Conservation (phyloP, 1,139 yeast genomes). For the Hyphopichia buzzinii region DNA sequence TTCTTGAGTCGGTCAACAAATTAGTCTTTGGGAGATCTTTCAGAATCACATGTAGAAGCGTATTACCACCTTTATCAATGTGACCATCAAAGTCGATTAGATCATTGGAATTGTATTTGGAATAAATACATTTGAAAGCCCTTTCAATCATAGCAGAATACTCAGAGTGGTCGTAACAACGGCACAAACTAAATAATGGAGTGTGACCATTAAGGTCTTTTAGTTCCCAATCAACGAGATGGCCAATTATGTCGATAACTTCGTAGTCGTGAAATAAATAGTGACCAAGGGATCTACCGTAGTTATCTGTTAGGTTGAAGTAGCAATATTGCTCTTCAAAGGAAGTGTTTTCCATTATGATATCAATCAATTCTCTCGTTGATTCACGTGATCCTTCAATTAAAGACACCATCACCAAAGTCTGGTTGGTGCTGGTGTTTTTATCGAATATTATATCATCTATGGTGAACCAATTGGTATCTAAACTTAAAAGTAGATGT, state of each 20-base stretch:
- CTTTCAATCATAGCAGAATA: conserved; percentile 51
- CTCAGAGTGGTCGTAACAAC: conserved; percentile 77
- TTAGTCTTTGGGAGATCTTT: conserved; percentile 40
- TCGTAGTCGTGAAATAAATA: conserved; percentile 61
- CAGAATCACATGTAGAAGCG: conserved; percentile 68
- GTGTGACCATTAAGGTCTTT: conserved; percentile 72
- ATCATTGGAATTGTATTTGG: conserved; percentile 31
- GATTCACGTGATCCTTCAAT: conserved; percentile 51
- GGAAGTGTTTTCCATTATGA: conserved; percentile 43
- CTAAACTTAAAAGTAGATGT: conserved; percentile 39
- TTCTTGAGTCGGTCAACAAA: conserved; percentile 29
- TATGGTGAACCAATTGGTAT: conserved; percentile 50
- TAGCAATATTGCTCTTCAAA: conserved; percentile 47
- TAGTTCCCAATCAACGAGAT: conserved; percentile 64
- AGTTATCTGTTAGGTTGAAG: conserved; percentile 48
- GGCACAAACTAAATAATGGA: conserved; percentile 70
- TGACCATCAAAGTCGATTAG: conserved; percentile 57
- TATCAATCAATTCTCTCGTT: conserved; percentile 46
- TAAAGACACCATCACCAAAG: conserved; percentile 60
- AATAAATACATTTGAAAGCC: conserved; percentile 46
- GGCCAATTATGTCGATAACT: conserved; percentile 56
- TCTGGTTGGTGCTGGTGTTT: conserved; percentile 48
- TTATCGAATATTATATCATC: conserved; percentile 69
- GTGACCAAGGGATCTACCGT: conserved; percentile 68
- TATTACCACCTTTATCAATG: conserved; percentile 70